Conservation (phyloP, 768 basidiomycete genomes). For the Tylopilus vinaceipallidus region DNA sequence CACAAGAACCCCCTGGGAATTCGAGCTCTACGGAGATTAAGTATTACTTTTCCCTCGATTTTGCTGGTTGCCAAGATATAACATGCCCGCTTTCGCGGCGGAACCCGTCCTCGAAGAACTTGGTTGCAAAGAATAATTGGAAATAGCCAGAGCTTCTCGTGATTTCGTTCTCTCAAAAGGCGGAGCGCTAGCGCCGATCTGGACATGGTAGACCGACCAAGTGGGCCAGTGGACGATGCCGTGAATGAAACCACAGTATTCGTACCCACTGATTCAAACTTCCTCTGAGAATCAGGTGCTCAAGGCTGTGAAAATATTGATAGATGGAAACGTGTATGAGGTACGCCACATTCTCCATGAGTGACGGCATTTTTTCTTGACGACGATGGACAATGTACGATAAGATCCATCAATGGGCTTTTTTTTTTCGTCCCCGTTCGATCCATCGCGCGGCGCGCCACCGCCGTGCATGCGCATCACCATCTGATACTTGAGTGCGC, state of each 20-base stretch:
- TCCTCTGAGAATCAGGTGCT: slow-evolving; percentile 12
- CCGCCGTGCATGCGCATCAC: slow-evolving; percentile 7
- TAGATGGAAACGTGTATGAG: slow-evolving; percentile 5
- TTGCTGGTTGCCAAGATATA: slow-evolving; percentile 16
- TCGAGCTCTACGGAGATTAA: slow-evolving; percentile 57
- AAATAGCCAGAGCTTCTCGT: slow-evolving; percentile 22
- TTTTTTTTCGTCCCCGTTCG: slow-evolving; percentile 3
- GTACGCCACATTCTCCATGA: slow-evolving; percentile 12
- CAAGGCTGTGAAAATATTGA: slow-evolving; percentile 1
- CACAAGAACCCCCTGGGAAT: slow-evolving; percentile 70
- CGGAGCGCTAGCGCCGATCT: slow-evolving; percentile 26
- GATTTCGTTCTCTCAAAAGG: slow-evolving; percentile 3
- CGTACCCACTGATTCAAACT: slow-evolving; percentile 6
- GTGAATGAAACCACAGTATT: slow-evolving; percentile 6
- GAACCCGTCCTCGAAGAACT: slow-evolving; percentile 15
- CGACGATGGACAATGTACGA: background rate
- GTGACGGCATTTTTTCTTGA: slow-evolving; percentile 9
- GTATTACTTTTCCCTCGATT: slow-evolving; percentile 12
- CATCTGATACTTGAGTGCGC: background rate
- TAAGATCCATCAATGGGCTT: background rate
- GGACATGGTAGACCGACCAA: slow-evolving; percentile 14
- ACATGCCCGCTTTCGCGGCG: slow-evolving; percentile 19
- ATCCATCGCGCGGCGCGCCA: slow-evolving; percentile 20
- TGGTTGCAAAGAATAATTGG: slow-evolving; percentile 20
- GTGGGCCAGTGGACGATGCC: slow-evolving; percentile 19